These are phyloP conservation scores for Mortierella sp. DNA, from an alignment of 371 early-diverging fungal genomes.

Conservation along the genomic window DNA sequence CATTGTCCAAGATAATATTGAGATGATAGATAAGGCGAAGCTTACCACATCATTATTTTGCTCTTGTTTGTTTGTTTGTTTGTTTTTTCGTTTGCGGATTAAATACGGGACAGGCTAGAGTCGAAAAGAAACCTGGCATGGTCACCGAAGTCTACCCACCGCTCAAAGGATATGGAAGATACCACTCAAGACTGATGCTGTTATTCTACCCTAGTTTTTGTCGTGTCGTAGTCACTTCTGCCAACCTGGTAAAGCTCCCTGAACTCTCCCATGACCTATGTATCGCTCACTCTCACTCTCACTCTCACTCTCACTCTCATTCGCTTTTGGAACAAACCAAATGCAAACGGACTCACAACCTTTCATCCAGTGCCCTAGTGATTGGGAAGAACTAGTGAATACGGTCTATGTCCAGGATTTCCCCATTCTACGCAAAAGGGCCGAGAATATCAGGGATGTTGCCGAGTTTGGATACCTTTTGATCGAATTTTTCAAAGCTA, in stretches of 20 bases:
- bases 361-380: conserved; percentile 25
- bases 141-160: conserved; percentile 34
- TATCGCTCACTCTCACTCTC: neutral
- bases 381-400: conserved; percentile 39
- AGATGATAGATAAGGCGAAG: no score
- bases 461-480: conserved; percentile 35
- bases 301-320: neutral
- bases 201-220: conserved; percentile 39
- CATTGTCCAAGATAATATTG: neutral
- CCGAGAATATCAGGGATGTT: conserved; percentile 14
- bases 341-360: no score
- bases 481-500: conserved; percentile 21
- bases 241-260: conserved; percentile 32
- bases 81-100: no score
- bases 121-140: conserved; percentile 10
- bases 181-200: conserved; percentile 45
- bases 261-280: no score
- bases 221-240: conserved; percentile 36
- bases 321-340: no score
- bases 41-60: neutral
- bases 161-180: conserved; percentile 10
- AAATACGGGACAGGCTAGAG: conserved; percentile 7
- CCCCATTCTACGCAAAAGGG: neutral
- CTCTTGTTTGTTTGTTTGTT: no score
- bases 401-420: conserved; percentile 49